Percentiles rank a stretch among this genome's conserved stretches.
phyloP scores from a whole-genome alignment of 1,284 basidiomycete species.

The Lignosus rhinocerotis region DNA sequence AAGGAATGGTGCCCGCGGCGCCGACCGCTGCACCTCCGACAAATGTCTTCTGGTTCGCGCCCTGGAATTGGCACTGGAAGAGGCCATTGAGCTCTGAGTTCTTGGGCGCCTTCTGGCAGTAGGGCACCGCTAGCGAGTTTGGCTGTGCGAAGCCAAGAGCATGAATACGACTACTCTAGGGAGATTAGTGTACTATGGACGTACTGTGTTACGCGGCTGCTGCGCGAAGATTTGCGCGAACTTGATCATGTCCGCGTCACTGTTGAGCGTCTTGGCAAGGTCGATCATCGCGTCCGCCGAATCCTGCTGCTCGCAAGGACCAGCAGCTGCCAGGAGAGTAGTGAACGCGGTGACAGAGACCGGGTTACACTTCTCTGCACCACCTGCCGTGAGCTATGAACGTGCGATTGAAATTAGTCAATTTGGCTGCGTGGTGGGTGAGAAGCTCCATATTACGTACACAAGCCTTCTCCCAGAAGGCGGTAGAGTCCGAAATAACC shows the following conservation, averaged over 20 bases:
- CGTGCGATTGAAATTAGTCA: neutral
- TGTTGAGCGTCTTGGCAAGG: conserved; percentile 58
- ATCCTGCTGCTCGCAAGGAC: conserved; percentile 62
- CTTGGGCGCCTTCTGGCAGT: conserved; percentile 42
- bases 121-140: conserved; percentile 36
- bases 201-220: conserved; percentile 52
- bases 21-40: conserved; percentile 32
- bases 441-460: conserved; percentile 26
- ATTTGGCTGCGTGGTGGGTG: neutral
- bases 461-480: conserved; percentile 42
- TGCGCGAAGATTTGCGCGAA: conserved; percentile 61
- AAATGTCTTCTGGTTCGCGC: conserved; percentile 36
- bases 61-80: conserved; percentile 45
- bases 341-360: conserved; percentile 51
- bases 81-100: conserved; percentile 43
- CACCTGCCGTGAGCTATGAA: conserved; percentile 47
- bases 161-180: neutral
- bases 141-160: conserved; percentile 30
- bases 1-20: conserved; percentile 38
- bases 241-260: conserved; percentile 54
- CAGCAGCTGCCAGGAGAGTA: conserved; percentile 56
- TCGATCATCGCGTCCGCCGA: conserved; percentile 61
- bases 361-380: conserved; percentile 52
- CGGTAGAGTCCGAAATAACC: conserved; percentile 39
- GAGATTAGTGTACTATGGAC: conserved; percentile 12